Conservation (phyloP, 2,329 filamentous ascomycete genomes). For the Alternaria viburni region DNA sequence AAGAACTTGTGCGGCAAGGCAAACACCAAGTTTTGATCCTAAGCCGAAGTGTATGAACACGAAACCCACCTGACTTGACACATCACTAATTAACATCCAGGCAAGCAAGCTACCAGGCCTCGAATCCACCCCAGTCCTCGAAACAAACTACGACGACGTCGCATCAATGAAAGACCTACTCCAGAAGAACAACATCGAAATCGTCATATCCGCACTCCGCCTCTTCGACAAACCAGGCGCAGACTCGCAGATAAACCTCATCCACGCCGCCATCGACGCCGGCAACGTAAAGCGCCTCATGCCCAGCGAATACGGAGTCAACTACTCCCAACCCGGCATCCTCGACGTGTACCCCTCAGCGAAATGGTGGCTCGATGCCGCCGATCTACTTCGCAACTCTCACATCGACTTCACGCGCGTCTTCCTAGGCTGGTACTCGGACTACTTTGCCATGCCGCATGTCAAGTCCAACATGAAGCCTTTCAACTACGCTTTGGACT, state of each 20-base stretch:
- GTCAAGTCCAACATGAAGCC: conserved; percentile 24
- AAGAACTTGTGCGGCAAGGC: conserved; percentile 15
- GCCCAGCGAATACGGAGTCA: conserved; percentile 23
- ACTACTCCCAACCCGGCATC: conserved; percentile 1
- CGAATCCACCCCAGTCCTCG: conserved; percentile 11
- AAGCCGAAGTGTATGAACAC: conserved; percentile 15
- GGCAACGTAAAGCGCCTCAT: conserved; percentile 18
- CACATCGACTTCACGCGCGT: conserved; percentile 34
- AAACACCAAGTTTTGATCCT: conserved; percentile 24
- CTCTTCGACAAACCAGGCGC: conserved; percentile 9
- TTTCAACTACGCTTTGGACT: conserved; percentile 24
- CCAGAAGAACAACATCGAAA: conserved; percentile 8
- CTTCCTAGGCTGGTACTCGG: conserved; percentile 34
- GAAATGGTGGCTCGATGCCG: conserved; percentile 16
- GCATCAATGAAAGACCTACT: conserved; percentile 10
- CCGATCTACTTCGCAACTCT: conserved; percentile 17
- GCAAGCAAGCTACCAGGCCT: not conserved
- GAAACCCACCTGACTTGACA: not conserved
- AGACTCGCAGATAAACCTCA: conserved; percentile 21
- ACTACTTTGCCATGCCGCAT: conserved; percentile 38
- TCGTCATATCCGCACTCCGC: conserved; percentile 22
- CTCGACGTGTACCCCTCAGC: conserved; percentile 11
- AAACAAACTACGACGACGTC: conserved; percentile 15
- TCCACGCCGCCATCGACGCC: conserved; percentile 19
- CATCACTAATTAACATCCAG: not conserved